Base-by-base conservation (phyloP, 108 stramenopile genomes). In the Asterionellopsis glacialis region DNA sequence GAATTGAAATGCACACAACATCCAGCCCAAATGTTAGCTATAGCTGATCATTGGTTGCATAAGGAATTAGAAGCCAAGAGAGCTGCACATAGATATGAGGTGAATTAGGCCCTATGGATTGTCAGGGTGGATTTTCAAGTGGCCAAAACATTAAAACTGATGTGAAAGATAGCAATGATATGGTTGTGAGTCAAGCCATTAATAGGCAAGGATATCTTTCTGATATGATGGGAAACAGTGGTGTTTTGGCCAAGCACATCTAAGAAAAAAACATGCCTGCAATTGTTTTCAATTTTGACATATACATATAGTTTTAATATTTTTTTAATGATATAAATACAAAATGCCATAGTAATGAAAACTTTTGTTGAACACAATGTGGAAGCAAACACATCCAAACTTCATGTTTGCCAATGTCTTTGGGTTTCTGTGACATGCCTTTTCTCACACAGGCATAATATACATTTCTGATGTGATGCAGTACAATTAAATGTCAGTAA, bases 1-100 rank as follows among this genome's bases (percentile, higher is more conserved):
- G 41, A 83, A 55, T 75, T 94, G 23, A 83, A 88, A 59, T 39
- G 25, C 14, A 72, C 87, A 39, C 87, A 88, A 55, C 89, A 88
- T 65, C 88, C 91, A 11, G 74, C 72, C 9, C 81, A 81, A 61
- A 88, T 94, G 87, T 64, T 94, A 41, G 81, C 83, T 7, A 82
- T 94, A 68, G 93, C 93, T 15, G 87, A 90, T 26, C 73, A 83
- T 63, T 94, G 93, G 93, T 60, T 94, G 50, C 74, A 89, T 12
- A 80, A 79, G 44, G 93, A 94, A 61, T 55, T 88, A 61, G 81
- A 88, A 52, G 80, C 77, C 45, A 73, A 72, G 21, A 67, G 82
- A n/a, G 59, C 28, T 23, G 41, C 49, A 25, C 72, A 58, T 24
- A 64, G 62, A 60, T 63, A 70, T n/a, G 88, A 90, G 65, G 81